phyloP scores from a whole-genome alignment of 2,329 filamentous ascomycete genomes.

The Phaeophleospora eucalypticola region DNA sequence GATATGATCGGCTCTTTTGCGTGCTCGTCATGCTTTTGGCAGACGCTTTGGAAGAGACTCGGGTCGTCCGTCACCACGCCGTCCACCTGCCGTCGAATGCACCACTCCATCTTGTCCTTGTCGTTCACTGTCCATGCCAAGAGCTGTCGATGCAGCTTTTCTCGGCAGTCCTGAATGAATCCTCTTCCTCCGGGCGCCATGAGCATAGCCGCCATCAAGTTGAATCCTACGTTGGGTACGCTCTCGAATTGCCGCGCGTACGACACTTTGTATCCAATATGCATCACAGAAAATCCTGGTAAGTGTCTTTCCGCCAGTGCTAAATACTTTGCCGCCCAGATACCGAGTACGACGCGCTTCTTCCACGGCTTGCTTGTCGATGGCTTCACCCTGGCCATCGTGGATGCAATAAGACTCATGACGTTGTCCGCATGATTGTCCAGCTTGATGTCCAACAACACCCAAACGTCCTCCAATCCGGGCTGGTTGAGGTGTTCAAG shows the following conservation, averaged over 20 bases:
- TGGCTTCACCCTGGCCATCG: conserved; percentile 45
- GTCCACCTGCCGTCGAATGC: conserved; percentile 62
- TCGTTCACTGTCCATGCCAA: conserved; percentile 87
- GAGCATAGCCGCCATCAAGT: conserved; percentile 66
- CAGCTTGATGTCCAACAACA: conserved; percentile 84
- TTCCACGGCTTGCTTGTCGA: conserved; percentile 56
- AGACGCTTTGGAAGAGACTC: conserved; percentile 60
- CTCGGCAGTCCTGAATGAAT: conserved; percentile 53
- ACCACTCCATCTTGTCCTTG: conserved; percentile 75
- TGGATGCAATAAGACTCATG: conserved; percentile 63
- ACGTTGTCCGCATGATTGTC: conserved; percentile 67
- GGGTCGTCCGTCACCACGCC: conserved; percentile 86
- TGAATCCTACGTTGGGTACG: conserved; percentile 68
- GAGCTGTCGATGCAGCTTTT: conserved; percentile 53
- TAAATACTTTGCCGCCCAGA: conserved; percentile 75
- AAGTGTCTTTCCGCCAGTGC: conserved; percentile 59
- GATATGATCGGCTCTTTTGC: conserved; percentile 13
- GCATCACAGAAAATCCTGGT: conserved; percentile 59
- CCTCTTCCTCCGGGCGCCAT: conserved; percentile 62
- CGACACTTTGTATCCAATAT: conserved; percentile 62
- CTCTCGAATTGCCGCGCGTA: conserved; percentile 70
- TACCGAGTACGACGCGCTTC: conserved; percentile 70
- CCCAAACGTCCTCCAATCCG: conserved; percentile 66
- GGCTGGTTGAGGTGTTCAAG: conserved; percentile 66
- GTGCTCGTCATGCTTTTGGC: conserved; percentile 41